These are phyloP conservation scores for Phytophthora macrochlamydospora DNA, from an alignment of 352 stramenopile genomes.

Conservation along the genomic window DNA sequence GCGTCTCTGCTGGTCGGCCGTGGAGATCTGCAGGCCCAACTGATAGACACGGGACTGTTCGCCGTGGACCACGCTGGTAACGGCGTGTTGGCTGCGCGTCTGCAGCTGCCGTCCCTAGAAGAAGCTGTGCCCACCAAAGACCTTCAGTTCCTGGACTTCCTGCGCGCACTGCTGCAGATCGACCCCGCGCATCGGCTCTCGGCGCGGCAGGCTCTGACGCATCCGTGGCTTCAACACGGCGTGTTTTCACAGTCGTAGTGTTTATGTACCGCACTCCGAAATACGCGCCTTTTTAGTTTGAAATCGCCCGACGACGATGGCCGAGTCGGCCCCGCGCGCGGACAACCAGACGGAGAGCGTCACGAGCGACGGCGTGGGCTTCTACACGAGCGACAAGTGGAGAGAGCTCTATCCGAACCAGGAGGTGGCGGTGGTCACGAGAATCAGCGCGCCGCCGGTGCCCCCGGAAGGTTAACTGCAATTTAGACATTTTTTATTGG, in stretches of 20 bases:
- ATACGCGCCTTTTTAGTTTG: not conserved
- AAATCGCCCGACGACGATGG: not conserved
- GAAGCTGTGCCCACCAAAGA: constrained; percentile 63
- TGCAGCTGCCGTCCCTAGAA: constrained; percentile 56
- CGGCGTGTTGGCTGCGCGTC: constrained; percentile 41
- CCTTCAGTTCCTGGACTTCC: constrained; percentile 66
- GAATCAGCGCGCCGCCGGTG: constrained; percentile 51
- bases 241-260: constrained; percentile 41
- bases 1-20: constrained; percentile 55
- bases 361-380: constrained; percentile 34
- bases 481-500: too few species aligned
- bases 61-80: constrained; percentile 52
- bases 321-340: not conserved
- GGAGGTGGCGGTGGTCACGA: constrained; percentile 63
- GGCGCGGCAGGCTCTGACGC: constrained; percentile 57
- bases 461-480: constrained; percentile 48
- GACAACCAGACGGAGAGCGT: constrained; percentile 14
- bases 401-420: constrained; percentile 57
- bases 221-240: constrained; percentile 69
- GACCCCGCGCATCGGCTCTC: constrained; percentile 58
- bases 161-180: constrained; percentile 70
- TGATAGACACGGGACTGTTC: constrained; percentile 66
- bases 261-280: not conserved
- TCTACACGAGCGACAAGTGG: constrained; percentile 58
- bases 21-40: constrained; percentile 57